phyloP scores from a whole-genome alignment of 352 stramenopile species.

The Peronosclerospora sorghi region DNA sequence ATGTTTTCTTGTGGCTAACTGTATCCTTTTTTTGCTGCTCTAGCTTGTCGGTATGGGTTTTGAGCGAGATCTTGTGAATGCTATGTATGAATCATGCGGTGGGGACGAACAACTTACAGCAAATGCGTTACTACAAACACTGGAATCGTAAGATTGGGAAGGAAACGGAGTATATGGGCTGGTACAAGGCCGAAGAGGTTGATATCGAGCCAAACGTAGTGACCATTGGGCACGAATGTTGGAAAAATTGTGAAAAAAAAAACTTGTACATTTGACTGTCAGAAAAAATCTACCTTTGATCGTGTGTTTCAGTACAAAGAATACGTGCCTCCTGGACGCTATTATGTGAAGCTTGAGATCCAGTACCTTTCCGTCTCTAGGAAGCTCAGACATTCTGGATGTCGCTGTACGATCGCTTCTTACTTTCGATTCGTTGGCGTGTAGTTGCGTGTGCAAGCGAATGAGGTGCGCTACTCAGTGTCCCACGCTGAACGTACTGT shows the following conservation, averaged over 20 bases:
- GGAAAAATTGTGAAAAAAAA: too few species aligned
- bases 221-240: too few species aligned
- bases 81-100: slow-evolving; percentile 53
- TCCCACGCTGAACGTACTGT: slow-evolving; percentile 6
- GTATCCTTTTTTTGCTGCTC: slow-evolving; percentile 1
- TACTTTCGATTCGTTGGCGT: slow-evolving; percentile 1
- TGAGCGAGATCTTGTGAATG: slow-evolving; percentile 29
- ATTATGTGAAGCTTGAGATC: neutral
- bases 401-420: slow-evolving; percentile 13
- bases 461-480: neutral
- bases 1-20: neutral
- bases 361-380: neutral
- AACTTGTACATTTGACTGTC: too few species aligned
- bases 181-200: too few species aligned
- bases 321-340: too few species aligned
- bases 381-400: slow-evolving; percentile 2
- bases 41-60: slow-evolving; percentile 60
- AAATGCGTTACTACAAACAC: slow-evolving; percentile 46
- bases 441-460: neutral
- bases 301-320: too few species aligned
- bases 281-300: too few species aligned
- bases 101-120: slow-evolving; percentile 40
- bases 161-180: neutral
- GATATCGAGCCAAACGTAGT: too few species aligned
- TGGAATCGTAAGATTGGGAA: slow-evolving; percentile 14